Percentiles rank a stretch among this genome's conserved stretches.
phyloP scores from a whole-genome alignment of 164 flowering plant genomes.

The Chimonanthus praecox region DNA sequence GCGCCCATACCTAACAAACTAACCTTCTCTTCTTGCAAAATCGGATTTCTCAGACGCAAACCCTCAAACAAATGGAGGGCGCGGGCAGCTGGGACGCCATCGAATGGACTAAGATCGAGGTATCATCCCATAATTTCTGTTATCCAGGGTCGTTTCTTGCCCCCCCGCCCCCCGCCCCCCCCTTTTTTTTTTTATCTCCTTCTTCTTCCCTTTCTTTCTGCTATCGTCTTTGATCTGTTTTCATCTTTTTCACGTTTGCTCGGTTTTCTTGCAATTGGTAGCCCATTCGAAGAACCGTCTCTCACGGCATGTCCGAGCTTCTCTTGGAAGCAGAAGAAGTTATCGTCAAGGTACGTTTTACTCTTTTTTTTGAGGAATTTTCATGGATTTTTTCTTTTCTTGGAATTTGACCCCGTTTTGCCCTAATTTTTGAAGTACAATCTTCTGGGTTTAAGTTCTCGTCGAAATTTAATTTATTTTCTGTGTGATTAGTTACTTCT shows the following conservation, averaged over 20 bases:
- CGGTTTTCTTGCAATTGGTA: constrained; percentile 15
- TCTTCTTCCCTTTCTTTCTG: not conserved
- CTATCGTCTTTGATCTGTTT: not conserved
- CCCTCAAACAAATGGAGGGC: constrained; percentile 30
- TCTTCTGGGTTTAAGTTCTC: not conserved
- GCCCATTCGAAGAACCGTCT: constrained; percentile 56
- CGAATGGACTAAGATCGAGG: constrained; percentile 90
- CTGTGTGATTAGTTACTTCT: too few species aligned
- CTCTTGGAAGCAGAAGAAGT: constrained; percentile 67
- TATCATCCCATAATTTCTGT: constrained; percentile 7
- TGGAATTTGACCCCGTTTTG: not conserved
- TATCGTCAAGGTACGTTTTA: constrained; percentile 49
- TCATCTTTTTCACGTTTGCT: not conserved
- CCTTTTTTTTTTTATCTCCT: not conserved
- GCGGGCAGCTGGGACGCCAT: constrained; percentile 77
- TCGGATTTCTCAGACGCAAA: not conserved
- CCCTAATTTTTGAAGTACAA: not conserved
- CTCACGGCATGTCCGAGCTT: constrained; percentile 38
- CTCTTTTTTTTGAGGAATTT: not conserved
- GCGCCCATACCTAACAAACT: too few species aligned
- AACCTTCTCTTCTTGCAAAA: not conserved
- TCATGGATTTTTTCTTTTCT: too few species aligned
- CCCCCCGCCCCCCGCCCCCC: too few species aligned
- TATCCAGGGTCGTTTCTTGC: constrained; percentile 14
- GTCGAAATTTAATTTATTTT: too few species aligned